Base-by-base conservation (phyloP, 805 yeast species). In the Debaryomyces maramus region DNA sequence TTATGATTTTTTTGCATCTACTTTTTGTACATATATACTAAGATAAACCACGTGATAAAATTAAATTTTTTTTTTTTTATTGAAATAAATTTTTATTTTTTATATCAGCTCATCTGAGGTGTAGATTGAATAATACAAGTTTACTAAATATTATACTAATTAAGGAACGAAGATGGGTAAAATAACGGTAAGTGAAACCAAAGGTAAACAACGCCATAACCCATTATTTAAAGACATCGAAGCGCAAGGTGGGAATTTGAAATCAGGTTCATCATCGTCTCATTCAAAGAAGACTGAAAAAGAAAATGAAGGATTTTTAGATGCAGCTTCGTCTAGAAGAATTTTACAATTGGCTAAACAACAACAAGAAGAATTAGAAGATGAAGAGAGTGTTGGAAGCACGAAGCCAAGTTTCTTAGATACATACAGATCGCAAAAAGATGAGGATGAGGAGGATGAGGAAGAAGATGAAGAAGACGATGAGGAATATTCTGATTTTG, bases 311-410 rank as follows among this genome's bases (percentile, higher is more conserved):
- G 81, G 75, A 32, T 83, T 67, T 51, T 73, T 93, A 28, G 97
- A 91, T 67, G 85, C 97, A 14, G 72, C 80, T 14, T 69, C 88
- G 21, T 87, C 97, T 1, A 75, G 95, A 62, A 88, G 80, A 65
- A 90, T 93, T 61, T 71, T 93, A 50, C 87, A 85, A 59, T 72
- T 93, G 46, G 99, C 99, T 14, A 82, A 78, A 52, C 91, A 85
- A 54, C 99, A 93, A 67, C 97, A 89, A 63, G 89, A 86, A 32
- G 99, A 93, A 58, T 60, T 90, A 15, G 90, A 80, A 39, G 58
- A 52, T 5, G 81, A 72, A 34, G 85, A 80, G 45, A 67, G 67
- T 28, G 52, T 23, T 39, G 42, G 16, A 8, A 26, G 37, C 46
- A 34, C 48, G 42, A 37, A 47, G 50, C 44, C 53, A 36, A 23